These are phyloP conservation scores for Scheffersomyces parashehatae DNA, from an alignment of 1,139 yeast species.

Conservation along the genomic window DNA sequence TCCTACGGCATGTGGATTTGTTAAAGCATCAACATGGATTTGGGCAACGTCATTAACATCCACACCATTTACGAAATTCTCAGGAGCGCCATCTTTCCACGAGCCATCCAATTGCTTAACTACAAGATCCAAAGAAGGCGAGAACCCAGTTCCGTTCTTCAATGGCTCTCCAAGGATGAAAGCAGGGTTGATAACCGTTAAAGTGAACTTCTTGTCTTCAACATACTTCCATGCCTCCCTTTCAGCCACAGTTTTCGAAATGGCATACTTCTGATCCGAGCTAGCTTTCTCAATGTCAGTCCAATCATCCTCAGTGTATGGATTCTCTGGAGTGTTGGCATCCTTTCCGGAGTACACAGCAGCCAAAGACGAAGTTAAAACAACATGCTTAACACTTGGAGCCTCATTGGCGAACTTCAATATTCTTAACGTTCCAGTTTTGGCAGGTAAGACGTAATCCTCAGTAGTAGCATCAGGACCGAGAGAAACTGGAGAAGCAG, in stretches of 20 bases:
- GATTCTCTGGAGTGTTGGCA: too few species aligned
- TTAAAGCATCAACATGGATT: constrained; percentile 13
- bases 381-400: constrained; percentile 51
- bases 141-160: neutral
- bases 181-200: constrained; percentile 15
- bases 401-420: constrained; percentile 30
- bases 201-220: neutral
- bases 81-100: constrained; percentile 3
- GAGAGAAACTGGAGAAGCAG: constrained; percentile 14
- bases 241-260: constrained; percentile 13
- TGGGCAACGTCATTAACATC: constrained; percentile 22
- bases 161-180: constrained; percentile 18
- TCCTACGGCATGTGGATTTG: constrained; percentile 8
- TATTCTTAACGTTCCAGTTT: constrained; percentile 30
- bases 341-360: constrained; percentile 22
- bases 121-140: constrained; percentile 4
- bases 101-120: constrained; percentile 3
- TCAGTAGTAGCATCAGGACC: constrained; percentile 6
- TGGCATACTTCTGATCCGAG: neutral
- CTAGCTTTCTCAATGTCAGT: neutral
- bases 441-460: constrained; percentile 23
- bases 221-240: constrained; percentile 14
- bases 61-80: constrained; percentile 5
- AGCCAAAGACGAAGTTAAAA: constrained; percentile 58
- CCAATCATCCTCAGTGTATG: neutral